These are phyloP conservation scores for Verticillium klebahnii DNA, from an alignment of 2,329 filamentous ascomycete species.

Conservation along the genomic window DNA sequence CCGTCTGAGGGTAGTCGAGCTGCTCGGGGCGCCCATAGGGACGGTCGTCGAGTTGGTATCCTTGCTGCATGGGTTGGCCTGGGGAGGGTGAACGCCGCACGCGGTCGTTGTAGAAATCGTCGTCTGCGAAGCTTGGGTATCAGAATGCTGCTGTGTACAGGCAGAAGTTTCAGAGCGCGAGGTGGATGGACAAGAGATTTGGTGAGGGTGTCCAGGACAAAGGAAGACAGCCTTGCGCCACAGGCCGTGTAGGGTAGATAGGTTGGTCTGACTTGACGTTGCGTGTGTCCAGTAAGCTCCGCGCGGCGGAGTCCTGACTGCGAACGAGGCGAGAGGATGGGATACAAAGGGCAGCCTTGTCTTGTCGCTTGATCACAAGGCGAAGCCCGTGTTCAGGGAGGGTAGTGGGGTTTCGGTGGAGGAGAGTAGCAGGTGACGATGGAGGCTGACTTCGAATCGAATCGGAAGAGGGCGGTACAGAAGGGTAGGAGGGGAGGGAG, in stretches of 20 bases:
- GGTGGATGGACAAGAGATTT: conserved; percentile 6
- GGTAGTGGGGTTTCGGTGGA: conserved; percentile 1
- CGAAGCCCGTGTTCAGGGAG: not conserved
- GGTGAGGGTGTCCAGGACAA: not conserved
- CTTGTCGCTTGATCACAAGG: not conserved
- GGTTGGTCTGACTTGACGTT: not conserved
- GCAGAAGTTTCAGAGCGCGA: conserved; percentile 3
- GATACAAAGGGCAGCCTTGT: not conserved
- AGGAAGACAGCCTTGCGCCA: conserved; percentile 6
- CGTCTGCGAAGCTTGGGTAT: conserved; percentile 34
- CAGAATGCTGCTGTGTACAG: conserved; percentile 1
- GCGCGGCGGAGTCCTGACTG: conserved; percentile 8
- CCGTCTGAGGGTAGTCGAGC: conserved; percentile 63
- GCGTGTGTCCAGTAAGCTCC: not conserved
- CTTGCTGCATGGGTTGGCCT: conserved; percentile 64
- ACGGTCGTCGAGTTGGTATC: conserved; percentile 79
- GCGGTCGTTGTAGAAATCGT: conserved; percentile 54
- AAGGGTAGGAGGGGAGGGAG: conserved; percentile 8
- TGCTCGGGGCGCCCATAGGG: conserved; percentile 55
- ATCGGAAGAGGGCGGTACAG: not conserved
- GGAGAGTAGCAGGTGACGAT: conserved; percentile 7
- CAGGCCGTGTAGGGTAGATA: conserved; percentile 8
- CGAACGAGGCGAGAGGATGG: conserved; percentile 2
- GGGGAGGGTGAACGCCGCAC: conserved; percentile 69
- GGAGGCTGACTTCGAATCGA: conserved; percentile 4